Evolutionary conservation across 164 flowering plant genomes (phyloP).

Genomic region (Vitis rupestris): DNA sequence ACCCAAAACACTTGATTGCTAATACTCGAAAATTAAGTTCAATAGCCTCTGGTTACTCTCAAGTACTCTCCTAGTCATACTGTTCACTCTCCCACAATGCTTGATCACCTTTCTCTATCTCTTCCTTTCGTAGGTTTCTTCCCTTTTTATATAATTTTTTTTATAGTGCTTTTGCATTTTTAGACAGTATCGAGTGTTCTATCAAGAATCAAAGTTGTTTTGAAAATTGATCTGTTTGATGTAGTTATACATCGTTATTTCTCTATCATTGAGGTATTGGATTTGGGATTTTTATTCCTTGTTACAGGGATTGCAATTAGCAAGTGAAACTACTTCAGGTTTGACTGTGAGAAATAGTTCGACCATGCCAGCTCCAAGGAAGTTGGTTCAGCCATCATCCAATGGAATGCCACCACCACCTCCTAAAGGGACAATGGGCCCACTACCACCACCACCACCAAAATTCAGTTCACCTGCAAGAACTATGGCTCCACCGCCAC

Average conservation of each 20-base stretch:
- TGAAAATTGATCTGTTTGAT: background rate
- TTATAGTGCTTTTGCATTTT: no score
- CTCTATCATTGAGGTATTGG: conserved; percentile 11
- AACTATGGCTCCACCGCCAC: conserved; percentile 23
- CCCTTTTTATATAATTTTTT: no score
- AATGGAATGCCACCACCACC: conserved; percentile 54
- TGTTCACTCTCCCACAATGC: no score
- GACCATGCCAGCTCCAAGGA: conserved; percentile 63
- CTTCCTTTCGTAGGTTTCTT: no score
- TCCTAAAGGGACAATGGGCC: conserved; percentile 42
- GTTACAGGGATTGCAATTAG: conserved; percentile 54
- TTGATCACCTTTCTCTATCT: no score
- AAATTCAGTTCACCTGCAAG: conserved; percentile 14
- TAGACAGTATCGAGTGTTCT: background rate
- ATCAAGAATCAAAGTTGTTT: background rate
- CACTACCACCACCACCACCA: conserved; percentile 48
- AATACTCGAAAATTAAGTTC: no score
- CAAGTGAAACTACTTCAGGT: conserved; percentile 32
- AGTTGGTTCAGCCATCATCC: conserved; percentile 40
- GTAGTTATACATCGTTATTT: background rate
- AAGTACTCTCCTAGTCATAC: no score
- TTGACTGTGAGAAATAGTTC: conserved; percentile 37
- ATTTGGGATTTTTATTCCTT: conserved; percentile 29
- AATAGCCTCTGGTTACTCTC: no score
- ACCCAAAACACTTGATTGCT: no score